Conservation (phyloP, 257 asterid genomes). For the Misopates orontium region DNA sequence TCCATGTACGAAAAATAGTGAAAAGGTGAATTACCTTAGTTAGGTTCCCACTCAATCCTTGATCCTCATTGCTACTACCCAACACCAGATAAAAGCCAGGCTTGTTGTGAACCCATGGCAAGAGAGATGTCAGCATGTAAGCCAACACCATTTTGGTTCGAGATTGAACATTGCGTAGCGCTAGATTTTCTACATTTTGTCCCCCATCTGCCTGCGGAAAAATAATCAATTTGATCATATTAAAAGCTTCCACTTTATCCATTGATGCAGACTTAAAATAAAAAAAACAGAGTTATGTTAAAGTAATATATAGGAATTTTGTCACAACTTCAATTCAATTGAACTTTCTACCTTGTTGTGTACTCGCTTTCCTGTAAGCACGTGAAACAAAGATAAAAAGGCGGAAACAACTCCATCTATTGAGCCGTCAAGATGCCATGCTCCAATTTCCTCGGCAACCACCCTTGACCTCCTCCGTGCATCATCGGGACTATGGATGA, state of each 20-base stretch:
- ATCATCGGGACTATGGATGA: slow-evolving; percentile 51
- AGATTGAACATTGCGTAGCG: slow-evolving; percentile 54
- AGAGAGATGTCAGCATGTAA: slow-evolving; percentile 72
- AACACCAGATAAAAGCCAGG: slow-evolving; percentile 72
- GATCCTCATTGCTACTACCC: slow-evolving; percentile 81
- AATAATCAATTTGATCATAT: not conserved
- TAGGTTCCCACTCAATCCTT: slow-evolving; percentile 70
- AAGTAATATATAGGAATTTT: not conserved
- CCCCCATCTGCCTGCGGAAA: slow-evolving; percentile 60
- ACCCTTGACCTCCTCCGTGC: slow-evolving; percentile 54
- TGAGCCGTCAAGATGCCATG: slow-evolving; percentile 66
- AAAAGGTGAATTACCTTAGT: slow-evolving; percentile 49
- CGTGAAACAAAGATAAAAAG: slow-evolving; percentile 55
- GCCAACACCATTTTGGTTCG: slow-evolving; percentile 66
- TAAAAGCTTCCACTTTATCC: not conserved
- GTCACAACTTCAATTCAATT: not conserved
- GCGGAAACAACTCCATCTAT: slow-evolving; percentile 61
- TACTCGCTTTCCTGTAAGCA: slow-evolving; percentile 56
- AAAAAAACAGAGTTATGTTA: not conserved
- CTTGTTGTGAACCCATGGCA: slow-evolving; percentile 72
- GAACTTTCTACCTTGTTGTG: slow-evolving; percentile 48
- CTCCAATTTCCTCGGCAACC: slow-evolving; percentile 63
- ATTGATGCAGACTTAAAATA: not conserved
- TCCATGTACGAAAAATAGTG: not conserved
- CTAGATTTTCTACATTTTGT: slow-evolving; percentile 51